Base-by-base conservation (phyloP, 768 basidiomycete species). In the Termitomyces bulborhizus region DNA sequence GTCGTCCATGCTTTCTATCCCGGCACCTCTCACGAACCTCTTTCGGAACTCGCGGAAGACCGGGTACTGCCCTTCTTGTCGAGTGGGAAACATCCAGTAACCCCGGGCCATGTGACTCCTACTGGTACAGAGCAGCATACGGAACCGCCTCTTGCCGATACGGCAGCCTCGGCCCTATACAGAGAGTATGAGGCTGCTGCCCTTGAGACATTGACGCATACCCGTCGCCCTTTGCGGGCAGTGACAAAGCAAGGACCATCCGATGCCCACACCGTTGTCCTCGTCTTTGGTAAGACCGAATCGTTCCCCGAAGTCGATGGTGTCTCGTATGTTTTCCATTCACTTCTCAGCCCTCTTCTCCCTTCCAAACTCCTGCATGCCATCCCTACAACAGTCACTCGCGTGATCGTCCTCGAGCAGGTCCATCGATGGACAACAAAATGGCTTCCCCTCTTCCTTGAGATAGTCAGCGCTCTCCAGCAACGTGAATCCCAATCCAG, bases 361-460 rank as follows among this genome's bases (percentile, higher is more conserved):
- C 65, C 80, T 3, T 75, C 79, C 41, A 75, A 73, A 31, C 72
- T 96, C 34, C 70, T 84, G 44, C 69, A 67, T 39, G 76, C 73
- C 36, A 79, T 96, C 34, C 86, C 92, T 11, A 57, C 72, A 0
- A 83, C 84, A 2, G 80, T 78, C 29, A 79, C 77, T 15, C 84
- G 81, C 21, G 79, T 96, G 52, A 73, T 95, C 55, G 85, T 95
- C 16, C 78, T 95, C 11, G 94, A 96, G 65, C 92, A 94, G 67
- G 73, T 88, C 6, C 77, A 78, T 63, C 76, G 73, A 60, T 90
- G 88, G 81, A 77, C 80, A n/a, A 84, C 83, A 39, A 90, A 90
- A 68, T 95, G 90, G 88, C 86, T 89, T 1, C 89, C 92, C 0
- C 71, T 96, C 3, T 96, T 88, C 68, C 80, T 97, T 49, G 93